phyloP scores from a whole-genome alignment of 2,329 filamentous ascomycete genomes.

The Fusarium nurragi region DNA sequence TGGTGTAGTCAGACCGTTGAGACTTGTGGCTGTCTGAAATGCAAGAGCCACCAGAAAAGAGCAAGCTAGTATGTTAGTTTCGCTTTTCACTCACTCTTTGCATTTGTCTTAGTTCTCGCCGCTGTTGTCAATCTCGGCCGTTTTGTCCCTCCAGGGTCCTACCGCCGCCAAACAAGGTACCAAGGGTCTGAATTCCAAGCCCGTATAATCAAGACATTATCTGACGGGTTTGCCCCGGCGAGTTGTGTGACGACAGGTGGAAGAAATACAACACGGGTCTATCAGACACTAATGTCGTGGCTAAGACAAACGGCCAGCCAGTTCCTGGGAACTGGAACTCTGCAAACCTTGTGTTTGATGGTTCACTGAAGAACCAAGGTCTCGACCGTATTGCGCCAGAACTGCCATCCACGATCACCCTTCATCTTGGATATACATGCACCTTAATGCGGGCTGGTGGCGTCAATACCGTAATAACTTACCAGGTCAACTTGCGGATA shows the following conservation, averaged over 20 bases:
- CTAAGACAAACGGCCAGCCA: slow-evolving; percentile 19
- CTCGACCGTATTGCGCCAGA: slow-evolving; percentile 22
- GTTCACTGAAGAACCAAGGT: slow-evolving; percentile 1
- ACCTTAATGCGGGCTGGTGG: slow-evolving; percentile 16
- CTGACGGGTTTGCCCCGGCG: slow-evolving; percentile 9
- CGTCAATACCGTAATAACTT: slow-evolving; percentile 5
- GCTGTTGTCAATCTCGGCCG: background rate
- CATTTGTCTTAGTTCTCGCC: background rate
- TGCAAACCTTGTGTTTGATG: slow-evolving; percentile 23
- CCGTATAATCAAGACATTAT: slow-evolving; percentile 18
- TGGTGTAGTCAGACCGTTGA: slow-evolving; percentile 13
- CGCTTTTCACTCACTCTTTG: background rate
- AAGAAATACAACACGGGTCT: background rate
- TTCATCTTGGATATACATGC: slow-evolving; percentile 19
- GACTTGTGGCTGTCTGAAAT: slow-evolving; percentile 34
- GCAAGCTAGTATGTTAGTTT: background rate
- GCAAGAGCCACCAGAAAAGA: slow-evolving; percentile 3
- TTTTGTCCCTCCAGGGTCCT: slow-evolving; percentile 13
- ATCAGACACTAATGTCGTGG: slow-evolving; percentile 10
- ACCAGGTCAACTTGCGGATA: background rate
- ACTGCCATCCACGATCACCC: slow-evolving; percentile 23
- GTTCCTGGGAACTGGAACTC: slow-evolving; percentile 25
- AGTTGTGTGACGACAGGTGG: slow-evolving; percentile 5
- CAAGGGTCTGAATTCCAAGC: slow-evolving; percentile 3
- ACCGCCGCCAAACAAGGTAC: background rate